Base-by-base conservation (phyloP, 2,329 filamentous ascomycete species). In the Penicillium thymicola region DNA sequence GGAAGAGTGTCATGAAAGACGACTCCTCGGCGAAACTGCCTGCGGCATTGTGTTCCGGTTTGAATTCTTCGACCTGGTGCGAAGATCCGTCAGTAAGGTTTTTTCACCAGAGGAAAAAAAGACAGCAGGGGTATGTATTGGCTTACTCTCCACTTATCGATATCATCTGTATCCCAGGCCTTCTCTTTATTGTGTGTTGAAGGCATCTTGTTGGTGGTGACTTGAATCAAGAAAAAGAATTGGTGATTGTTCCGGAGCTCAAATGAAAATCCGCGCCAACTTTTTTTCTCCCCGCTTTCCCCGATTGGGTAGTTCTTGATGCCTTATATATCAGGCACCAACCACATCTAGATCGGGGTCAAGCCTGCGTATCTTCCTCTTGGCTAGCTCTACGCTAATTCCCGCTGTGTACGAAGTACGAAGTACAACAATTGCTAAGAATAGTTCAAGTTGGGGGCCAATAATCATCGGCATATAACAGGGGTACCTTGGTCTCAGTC, bases 131-230 rank as follows among this genome's bases (percentile, higher is more conserved):
- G 16, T 16, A 4, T 30, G 14, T 34, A 0, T 21, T 3, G 25
- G n/a, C 40, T 57, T 47, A 87, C 86, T 81, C 92, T 93, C 92
- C 92, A 97, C 75, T 97, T 96, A 78, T 97, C 93, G 63, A 97
- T 90, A 70, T 97, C 94, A 61, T 96, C 92, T 55, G 92, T 96
- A 70, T 97, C 92, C 92, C 92, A 95, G 54, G 91, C 89, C 75
- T 96, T 96, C 3, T 95, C 90, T 65, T 85, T 88, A 60, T 96
- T 89, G 77, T 96, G 86, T 63, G 89, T 96, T 30, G 90, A 94
- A 61, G 92, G 91, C 92, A 96, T 92, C 46, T 67, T 78, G 69
- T 44, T 44, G 50, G 49, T 58, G 59, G 57, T 42, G 50, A 51
- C 38, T 51, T 51, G 30, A 14, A 21, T 51, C 38, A 59, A 37